Evolutionary conservation across 768 basidiomycete genomes (phyloP), one percentile per base, ranked within the genome.

Genomic region (Pleurotus tuoliensis): DNA sequence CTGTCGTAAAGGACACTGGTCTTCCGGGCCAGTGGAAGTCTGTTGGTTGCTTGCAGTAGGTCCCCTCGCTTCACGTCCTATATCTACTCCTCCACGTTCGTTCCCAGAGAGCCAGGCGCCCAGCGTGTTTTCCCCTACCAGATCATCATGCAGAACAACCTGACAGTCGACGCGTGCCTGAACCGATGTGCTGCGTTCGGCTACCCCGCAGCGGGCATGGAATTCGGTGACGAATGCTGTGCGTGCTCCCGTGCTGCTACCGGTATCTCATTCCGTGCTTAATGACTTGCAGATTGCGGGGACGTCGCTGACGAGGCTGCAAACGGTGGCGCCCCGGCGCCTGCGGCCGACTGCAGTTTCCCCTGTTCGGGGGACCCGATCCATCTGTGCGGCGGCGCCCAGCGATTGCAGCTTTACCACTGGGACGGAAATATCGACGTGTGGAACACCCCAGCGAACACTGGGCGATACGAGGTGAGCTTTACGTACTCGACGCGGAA

Each of bases 161-260:
- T 86, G 63, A 81, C 86, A 3, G 83, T 83, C 3, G 68, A 78
- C 0, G 77, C 77, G 1, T 93, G 91, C 63, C 73, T 91, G 61
- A 77, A 68, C 46, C 86, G 84, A 65, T 92, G 91, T 62, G 77
- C 82, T 12, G 74, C 77, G 1, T 91, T 82, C 61, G 91, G 91
- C 5, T 93, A 81, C 64, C 77, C 85, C 1, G 88, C 80, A 44
- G 83, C 83, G 22, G 90, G 87, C 22, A 73, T 86, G 58, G 90
- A 82, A 71, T 88, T 76, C 49, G 86, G 81, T 12, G 64, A 84
- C 59, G 86, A 90, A 63, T 92, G 90, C 73, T 91, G 88, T 88
- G 62, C 63, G 87, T 77, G 2, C 44, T 4, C 18, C 30, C 30
- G 9, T 16, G 22, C 4, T 2, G 38, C 22, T n/a, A 39, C 16